Evolutionary conservation across 2,329 filamentous ascomycete species (phyloP).

Genomic region (Parastagonospora nodorum): DNA sequence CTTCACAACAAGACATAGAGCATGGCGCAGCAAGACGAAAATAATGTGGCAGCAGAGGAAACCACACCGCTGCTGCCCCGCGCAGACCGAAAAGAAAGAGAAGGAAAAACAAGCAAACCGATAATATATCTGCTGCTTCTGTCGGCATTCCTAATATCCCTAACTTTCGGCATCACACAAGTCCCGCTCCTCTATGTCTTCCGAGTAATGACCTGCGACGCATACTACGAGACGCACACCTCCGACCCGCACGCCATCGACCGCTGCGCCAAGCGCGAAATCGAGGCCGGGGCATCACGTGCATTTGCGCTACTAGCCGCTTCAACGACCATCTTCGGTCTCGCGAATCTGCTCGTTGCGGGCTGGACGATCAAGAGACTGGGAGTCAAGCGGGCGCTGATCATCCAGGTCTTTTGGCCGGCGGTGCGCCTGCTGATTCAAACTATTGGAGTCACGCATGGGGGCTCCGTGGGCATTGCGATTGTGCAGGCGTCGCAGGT

Average conservation of each 20-base stretch:
- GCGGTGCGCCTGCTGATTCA: constrained; percentile 68
- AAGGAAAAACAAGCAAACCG: constrained; percentile 8
- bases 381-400: constrained; percentile 66
- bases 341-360: constrained; percentile 69
- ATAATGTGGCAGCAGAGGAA: constrained; percentile 6
- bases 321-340: constrained; percentile 70
- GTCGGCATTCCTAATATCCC: constrained; percentile 64
- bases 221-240: constrained; percentile 67
- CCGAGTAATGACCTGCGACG: constrained; percentile 72
- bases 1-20: too few species aligned
- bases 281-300: constrained; percentile 67
- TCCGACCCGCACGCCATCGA: constrained; percentile 50
- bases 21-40: constrained; percentile 8
- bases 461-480: constrained; percentile 66
- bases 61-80: constrained; percentile 21
- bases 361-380: constrained; percentile 70
- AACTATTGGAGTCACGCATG: constrained; percentile 66
- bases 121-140: constrained; percentile 57
- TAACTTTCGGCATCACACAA: constrained; percentile 57
- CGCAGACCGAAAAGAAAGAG: constrained; percentile 15
- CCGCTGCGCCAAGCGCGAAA: constrained; percentile 64
- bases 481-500: constrained; percentile 71
- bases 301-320: constrained; percentile 69
- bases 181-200: constrained; percentile 67
- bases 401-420: constrained; percentile 68